Percentiles rank a stretch among this genome's conserved stretches.
Conservation (phyloP, 176 grass and related monocot genomes). For the Zizania latifolia region DNA sequence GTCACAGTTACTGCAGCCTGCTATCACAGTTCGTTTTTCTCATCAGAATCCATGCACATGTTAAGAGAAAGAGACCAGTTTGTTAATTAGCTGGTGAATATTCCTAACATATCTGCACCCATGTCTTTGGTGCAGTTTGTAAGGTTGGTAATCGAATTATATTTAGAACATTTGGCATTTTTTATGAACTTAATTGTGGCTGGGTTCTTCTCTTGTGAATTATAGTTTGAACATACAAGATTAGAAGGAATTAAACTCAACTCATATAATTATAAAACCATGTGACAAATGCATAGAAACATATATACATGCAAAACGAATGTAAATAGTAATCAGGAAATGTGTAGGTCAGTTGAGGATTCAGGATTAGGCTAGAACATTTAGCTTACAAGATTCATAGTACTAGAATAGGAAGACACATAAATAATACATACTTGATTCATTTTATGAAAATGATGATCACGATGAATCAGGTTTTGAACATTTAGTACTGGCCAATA, state of each 20-base stretch:
- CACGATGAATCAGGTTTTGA: not conserved
- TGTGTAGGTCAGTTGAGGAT: not conserved
- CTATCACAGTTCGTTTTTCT: conserved; percentile 10
- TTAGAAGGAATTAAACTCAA: not conserved
- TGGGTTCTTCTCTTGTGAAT: not conserved
- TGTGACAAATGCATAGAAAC: not conserved
- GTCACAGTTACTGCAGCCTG: conserved; percentile 32
- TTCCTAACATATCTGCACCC: conserved; percentile 20
- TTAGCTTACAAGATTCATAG: conserved; percentile 3
- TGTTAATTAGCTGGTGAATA: conserved; percentile 23
- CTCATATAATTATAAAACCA: not conserved
- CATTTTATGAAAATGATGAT: not conserved
- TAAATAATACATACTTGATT: not conserved
- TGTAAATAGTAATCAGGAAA: not conserved
- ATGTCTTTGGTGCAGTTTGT: conserved; percentile 5
- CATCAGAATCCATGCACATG: conserved; percentile 3
- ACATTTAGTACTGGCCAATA: not conserved
- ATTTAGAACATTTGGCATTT: not conserved
- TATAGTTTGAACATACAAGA: not conserved
- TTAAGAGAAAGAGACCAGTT: conserved; percentile 25
- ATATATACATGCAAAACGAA: not conserved
- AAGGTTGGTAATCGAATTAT: not conserved
- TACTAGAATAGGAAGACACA: not conserved
- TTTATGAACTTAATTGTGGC: not conserved
- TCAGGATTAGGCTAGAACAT: not conserved